A percentile compares a stretch with the other conserved stretches of the same genome.
These are phyloP conservation scores for Emydomyces testavorans DNA, from an alignment of 2,329 filamentous ascomycete species.

Conservation along the genomic window DNA sequence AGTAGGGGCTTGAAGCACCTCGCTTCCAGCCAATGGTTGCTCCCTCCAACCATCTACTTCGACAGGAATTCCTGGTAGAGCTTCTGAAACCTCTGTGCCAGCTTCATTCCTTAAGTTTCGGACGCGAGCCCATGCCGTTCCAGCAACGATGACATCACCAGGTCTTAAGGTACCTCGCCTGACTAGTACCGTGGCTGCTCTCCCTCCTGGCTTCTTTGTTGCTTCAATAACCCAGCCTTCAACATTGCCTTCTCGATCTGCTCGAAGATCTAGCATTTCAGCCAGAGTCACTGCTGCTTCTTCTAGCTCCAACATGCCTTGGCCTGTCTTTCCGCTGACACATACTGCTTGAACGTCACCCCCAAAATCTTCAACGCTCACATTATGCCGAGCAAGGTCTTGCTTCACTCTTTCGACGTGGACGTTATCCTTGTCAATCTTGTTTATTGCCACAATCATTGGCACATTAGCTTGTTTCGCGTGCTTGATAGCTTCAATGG, in stretches of 20 bases:
- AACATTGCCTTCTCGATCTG: conserved; percentile 61
- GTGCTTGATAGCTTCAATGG: conserved; percentile 90
- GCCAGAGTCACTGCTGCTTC: conserved; percentile 78
- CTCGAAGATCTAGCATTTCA: conserved; percentile 81
- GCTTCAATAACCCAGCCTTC: conserved; percentile 95
- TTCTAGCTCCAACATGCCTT: conserved; percentile 83
- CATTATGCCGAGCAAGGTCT: conserved; percentile 68
- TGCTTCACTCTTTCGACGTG: conserved; percentile 74
- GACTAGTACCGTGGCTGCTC: conserved; percentile 78
- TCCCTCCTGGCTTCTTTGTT: conserved; percentile 71
- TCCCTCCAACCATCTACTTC: conserved; percentile 93
- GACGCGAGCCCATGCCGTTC: conserved; percentile 78
- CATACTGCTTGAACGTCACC: conserved; percentile 86
- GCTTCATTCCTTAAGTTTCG: conserved; percentile 75
- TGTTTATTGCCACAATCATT: conserved; percentile 96
- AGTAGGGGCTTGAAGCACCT: conserved; percentile 68
- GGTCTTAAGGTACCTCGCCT: conserved; percentile 71
- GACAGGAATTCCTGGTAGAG: conserved; percentile 76
- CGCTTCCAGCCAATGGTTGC: conserved; percentile 72
- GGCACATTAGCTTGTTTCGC: conserved; percentile 77
- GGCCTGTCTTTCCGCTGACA: conserved; percentile 86
- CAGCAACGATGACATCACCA: conserved; percentile 78
- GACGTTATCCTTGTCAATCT: conserved; percentile 79
- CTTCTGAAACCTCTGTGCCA: conserved; percentile 58
- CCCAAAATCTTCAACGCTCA: conserved; percentile 89